Evolutionary conservation across 2,329 filamentous ascomycete genomes (phyloP).

Genomic region (Diatrype stigma): DNA sequence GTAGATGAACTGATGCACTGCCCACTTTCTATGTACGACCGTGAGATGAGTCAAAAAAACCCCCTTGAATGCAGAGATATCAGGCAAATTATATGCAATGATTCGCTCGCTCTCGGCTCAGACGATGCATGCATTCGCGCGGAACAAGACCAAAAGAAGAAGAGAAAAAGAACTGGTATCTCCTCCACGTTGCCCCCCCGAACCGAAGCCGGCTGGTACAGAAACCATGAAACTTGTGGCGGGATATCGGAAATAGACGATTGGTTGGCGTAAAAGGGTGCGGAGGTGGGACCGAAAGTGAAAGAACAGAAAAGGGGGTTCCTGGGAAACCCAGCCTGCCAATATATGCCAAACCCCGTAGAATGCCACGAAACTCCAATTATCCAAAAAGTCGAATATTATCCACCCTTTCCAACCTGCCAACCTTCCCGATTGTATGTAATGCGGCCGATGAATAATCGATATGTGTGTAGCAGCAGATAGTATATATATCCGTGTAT

Average conservation of each 20-base stretch:
- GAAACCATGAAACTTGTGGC: neutral
- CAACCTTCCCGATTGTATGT: neutral
- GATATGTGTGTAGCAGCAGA: neutral
- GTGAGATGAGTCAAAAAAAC: too few species aligned
- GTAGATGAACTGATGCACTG: too few species aligned
- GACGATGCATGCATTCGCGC: too few species aligned
- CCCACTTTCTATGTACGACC: too few species aligned
- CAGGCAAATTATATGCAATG: too few species aligned
- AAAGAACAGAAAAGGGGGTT: neutral
- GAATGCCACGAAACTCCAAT: neutral
- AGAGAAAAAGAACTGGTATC: conserved; percentile 19
- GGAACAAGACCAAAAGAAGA: too few species aligned
- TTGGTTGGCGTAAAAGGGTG: neutral
- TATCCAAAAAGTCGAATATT: neutral
- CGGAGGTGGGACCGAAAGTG: neutral
- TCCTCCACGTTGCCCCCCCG: conserved; percentile 19
- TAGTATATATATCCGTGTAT: neutral
- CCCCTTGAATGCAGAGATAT: too few species aligned
- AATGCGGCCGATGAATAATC: too few species aligned
- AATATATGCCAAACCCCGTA: neutral
- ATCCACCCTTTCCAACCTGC: neutral
- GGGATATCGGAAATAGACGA: neutral
- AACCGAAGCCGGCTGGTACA: neutral
- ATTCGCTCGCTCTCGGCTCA: too few species aligned
- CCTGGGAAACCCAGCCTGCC: neutral